Evolutionary conservation across 306 rosid species (phyloP), one percentile per base, ranked within the genome.

Genomic region (Vigna angularis): DNA sequence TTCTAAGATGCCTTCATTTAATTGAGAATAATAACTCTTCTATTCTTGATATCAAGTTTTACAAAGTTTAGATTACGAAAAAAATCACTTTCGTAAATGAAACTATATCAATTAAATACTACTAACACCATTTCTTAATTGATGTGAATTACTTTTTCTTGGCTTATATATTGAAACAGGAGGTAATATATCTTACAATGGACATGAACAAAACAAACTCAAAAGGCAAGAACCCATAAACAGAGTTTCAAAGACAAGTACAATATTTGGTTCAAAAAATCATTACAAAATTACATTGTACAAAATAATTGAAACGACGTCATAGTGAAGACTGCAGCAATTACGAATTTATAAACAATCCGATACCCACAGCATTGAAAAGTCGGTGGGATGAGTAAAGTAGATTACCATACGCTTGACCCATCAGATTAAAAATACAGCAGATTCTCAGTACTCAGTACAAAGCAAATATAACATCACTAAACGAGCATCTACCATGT

Each of bases 391-490:
- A 82, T 66, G 32, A 55, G 38, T 40, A 40, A 26, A 15, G 44
- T 44, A 36, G 10, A 72, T 44, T 71, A 24, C 65, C 50, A 9
- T 10, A 30, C 36, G 42, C 51, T 73, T 49, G 61, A 67, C 22
- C 12, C 45, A 13, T 45, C 56, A 58, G 59, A 38, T 58, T 16
- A 77, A 78, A 34, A 72, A 3, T 20, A 20, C 1, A 61, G 63
- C 20, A 14, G 55, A 38, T 7, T 42, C 49, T 30, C 58, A 10
- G 22, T 7, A 15, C 22, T 61, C 20, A 8, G 47, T 1, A 12
- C 61, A 61, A 45, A 45, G 51, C 51, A 56, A 56, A 73, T 50
- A 65, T 15, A 65, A 80, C 30, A 17, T 55, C 40, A 53, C 32
- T 3, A 58, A 74, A 68, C 70, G 51, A 75, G 58, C 36, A 68